These are phyloP conservation scores for Chlorella sp. DNA, from an alignment of 139 green algal genomes.

Conservation along the genomic window DNA sequence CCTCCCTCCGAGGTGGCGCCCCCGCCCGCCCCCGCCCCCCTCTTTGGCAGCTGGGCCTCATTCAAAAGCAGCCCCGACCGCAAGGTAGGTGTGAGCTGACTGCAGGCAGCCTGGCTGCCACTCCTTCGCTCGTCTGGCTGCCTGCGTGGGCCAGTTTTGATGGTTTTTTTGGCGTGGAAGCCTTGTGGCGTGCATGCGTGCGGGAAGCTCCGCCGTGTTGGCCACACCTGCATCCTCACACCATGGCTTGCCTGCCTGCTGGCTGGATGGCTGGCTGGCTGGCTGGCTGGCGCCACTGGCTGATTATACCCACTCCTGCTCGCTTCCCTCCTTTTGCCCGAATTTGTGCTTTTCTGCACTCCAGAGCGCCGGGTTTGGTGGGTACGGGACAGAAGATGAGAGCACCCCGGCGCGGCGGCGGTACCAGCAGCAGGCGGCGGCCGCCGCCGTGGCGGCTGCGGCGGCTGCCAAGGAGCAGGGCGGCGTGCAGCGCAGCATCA, in stretches of 20 bases:
- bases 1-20: slow-evolving; percentile 52
- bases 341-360: not conserved
- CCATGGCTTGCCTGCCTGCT: no score
- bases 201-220: no score
- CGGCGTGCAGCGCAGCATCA: slow-evolving; percentile 31
- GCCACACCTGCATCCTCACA: no score
- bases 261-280: no score
- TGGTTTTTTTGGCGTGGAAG: no score
- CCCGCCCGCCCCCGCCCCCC: slow-evolving; percentile 18
- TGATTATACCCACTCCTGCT: no score
- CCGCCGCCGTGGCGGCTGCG: not conserved
- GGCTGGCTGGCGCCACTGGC: no score
- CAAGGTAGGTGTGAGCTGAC: not conserved
- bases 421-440: slow-evolving; percentile 35
- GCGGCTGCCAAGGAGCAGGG: slow-evolving; percentile 12
- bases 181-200: no score
- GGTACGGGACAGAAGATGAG: slow-evolving; percentile 28
- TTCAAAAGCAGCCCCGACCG: slow-evolving; percentile 38
- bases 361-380: slow-evolving; percentile 18
- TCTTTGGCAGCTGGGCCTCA: slow-evolving; percentile 45
- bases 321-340: not conserved
- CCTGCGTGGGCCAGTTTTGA: no score
- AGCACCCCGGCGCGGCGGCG: slow-evolving; percentile 25
- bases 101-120: no score
- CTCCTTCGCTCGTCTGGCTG: no score